Evolutionary conservation across 495 filamentous ascomycete species (phyloP).

Genomic region (Penicillium pulvis): DNA sequence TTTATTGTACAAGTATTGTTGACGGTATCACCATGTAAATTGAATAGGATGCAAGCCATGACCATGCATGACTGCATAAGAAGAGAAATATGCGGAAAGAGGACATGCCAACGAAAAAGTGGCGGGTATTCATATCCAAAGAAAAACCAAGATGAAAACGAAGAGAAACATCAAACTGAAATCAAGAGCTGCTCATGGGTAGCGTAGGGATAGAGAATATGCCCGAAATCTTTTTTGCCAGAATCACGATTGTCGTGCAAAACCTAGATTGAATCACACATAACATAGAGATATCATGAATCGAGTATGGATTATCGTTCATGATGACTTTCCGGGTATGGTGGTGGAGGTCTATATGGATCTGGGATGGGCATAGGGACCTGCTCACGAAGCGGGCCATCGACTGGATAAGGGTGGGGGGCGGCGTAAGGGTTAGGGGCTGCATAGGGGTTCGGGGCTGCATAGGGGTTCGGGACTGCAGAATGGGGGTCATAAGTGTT

Average conservation of each 20-base stretch:
- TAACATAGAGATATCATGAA: conserved; percentile 11
- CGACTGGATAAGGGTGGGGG: conserved; percentile 19
- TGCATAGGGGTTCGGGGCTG: not conserved
- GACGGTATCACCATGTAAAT: conserved; percentile 4
- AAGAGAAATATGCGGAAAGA: conserved; percentile 7
- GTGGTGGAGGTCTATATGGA: conserved; percentile 35
- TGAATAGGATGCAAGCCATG: conserved; percentile 8
- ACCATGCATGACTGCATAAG: not conserved
- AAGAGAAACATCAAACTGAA: conserved; percentile 7
- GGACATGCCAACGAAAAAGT: conserved; percentile 20
- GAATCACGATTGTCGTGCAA: not conserved
- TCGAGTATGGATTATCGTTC: conserved; percentile 17
- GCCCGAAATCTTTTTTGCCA: conserved; percentile 1
- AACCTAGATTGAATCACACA: conserved; percentile 10
- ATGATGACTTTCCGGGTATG: conserved; percentile 27
- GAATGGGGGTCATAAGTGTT: conserved; percentile 19
- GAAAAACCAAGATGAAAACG: conserved; percentile 10
- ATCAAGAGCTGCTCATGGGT: conserved; percentile 24
- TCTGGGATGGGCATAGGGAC: conserved; percentile 42
- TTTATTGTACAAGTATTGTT: conserved; percentile 21
- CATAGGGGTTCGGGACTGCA: not conserved
- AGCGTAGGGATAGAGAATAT: conserved; percentile 18
- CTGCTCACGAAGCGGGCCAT: conserved; percentile 30
- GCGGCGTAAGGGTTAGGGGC: conserved; percentile 5
- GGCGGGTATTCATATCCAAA: conserved; percentile 27